phyloP scores from a whole-genome alignment of 805 yeast genomes.

The Jamesozyma piceae region DNA sequence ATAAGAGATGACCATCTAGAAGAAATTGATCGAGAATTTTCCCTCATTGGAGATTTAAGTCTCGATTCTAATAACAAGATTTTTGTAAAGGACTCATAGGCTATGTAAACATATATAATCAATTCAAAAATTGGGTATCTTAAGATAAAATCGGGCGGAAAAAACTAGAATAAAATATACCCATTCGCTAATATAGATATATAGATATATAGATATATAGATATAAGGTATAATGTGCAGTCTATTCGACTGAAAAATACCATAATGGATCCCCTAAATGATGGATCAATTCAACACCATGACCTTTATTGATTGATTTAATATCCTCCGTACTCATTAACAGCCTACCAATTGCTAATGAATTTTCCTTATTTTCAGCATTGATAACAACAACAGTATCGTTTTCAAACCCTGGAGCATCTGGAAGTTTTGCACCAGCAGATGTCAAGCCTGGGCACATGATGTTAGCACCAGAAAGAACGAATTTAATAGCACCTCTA shows the following conservation, averaged over 20 bases:
- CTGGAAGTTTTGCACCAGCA: slow-evolving; percentile 75
- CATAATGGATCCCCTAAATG: slow-evolving; percentile 86
- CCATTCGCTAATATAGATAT: too few relatives aligned
- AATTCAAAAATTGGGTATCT: too few relatives aligned
- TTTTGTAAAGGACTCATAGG: background rate
- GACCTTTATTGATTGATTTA: slow-evolving; percentile 71
- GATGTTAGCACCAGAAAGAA: slow-evolving; percentile 89
- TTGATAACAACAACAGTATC: slow-evolving; percentile 71
- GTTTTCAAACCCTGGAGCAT: slow-evolving; percentile 44
- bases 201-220: too few relatives aligned
- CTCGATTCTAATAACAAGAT: background rate
- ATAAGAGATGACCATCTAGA: background rate
- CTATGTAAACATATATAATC: too few relatives aligned
- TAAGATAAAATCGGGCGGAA: too few relatives aligned
- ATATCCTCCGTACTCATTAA: slow-evolving; percentile 86
- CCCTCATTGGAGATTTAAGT: background rate
- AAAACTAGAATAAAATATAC: too few relatives aligned
- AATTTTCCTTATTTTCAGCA: slow-evolving; percentile 89
- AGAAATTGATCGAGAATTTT: slow-evolving; percentile 2
- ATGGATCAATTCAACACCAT: slow-evolving; percentile 77
- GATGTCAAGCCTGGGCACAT: slow-evolving; percentile 95
- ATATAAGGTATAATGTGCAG: too few relatives aligned
- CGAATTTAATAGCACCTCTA: slow-evolving; percentile 92
- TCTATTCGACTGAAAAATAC: slow-evolving; percentile 47
- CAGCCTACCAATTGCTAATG: slow-evolving; percentile 83